Evolutionary conservation across 768 basidiomycete genomes (phyloP), one percentile per base, ranked within the genome.

Genomic region (Agaricus subrufescens): DNA sequence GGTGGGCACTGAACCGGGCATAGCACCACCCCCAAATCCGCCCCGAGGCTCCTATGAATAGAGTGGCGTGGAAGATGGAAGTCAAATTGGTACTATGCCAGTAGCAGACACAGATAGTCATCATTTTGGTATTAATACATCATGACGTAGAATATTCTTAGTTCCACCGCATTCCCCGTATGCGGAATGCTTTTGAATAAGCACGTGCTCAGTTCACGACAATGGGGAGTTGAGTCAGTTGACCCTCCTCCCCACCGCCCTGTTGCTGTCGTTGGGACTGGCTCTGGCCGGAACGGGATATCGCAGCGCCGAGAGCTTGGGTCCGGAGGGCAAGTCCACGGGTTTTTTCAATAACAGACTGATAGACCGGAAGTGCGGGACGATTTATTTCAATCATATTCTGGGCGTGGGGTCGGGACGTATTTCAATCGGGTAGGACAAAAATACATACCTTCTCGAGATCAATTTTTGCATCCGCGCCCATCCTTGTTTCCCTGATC

Each of bases 381-480:
- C 94, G 86, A 68, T 91, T 86, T 70, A 98, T 98, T 71, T 95
- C 89, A 64, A 98, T 96, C 62, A 96, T 90, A 68, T 98, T 97
- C 93, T 94, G 71, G 27, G 31, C 51, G 39, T 26, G 9, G 15
- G 19, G 39, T 19, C 23, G 37, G 46, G 34, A 42, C 31, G 47
- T 47, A 29, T 23, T 12, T 30, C 31, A 48, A 12, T 30, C 6
- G 15, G 3, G 19, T 3, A 50, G 34, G 19, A 50, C n/a, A 6
- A 50, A 23, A 11, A 25, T 14, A 34, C 75, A 39, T 58, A 91
- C 94, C 79, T 96, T 94, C 71, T 95, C 94, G 27, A 98, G 79
- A 70, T 98, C 96, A 58, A 98, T 98, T 75, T 96, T 97, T 50
- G 96, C 96, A 63, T 98, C 96, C 1, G 91, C 88, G 12, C 93